Evolutionary conservation across 176 grass and related monocot species (phyloP).

Genomic region (Aechmea fasciata): DNA sequence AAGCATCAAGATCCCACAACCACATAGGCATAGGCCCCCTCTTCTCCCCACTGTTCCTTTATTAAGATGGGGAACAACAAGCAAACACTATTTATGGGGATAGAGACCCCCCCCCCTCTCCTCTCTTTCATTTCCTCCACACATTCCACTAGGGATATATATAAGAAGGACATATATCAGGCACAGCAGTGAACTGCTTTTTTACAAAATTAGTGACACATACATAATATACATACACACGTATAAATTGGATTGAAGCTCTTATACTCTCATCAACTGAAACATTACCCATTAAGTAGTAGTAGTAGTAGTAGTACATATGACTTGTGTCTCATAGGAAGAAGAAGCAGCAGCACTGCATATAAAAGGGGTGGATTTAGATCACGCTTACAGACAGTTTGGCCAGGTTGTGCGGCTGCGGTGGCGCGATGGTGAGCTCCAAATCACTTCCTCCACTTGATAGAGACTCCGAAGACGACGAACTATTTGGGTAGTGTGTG

Average conservation of each 20-base stretch:
- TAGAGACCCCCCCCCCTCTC: constrained; percentile 2
- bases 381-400: constrained; percentile 50
- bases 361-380: constrained; percentile 6
- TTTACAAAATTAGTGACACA: constrained; percentile 3
- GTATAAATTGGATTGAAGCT: not conserved
- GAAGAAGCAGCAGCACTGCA: not conserved
- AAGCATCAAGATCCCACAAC: constrained; percentile 23
- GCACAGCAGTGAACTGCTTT: constrained; percentile 8
- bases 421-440: constrained; percentile 65
- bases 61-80: constrained; percentile 42
- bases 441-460: constrained; percentile 30
- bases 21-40: constrained; percentile 32
- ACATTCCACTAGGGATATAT: not conserved
- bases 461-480: not conserved
- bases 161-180: constrained; percentile 10
- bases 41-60: constrained; percentile 28
- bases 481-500: not conserved
- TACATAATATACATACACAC: too few species aligned
- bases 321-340: constrained; percentile 1
- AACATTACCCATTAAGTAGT: not conserved
- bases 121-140: not conserved
- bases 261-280: not conserved
- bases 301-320: too few species aligned
- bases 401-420: constrained; percentile 10
- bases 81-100: constrained; percentile 29